Conservation (phyloP, 169 alveolate genomes). For the Perkinsus chesapeaki region DNA sequence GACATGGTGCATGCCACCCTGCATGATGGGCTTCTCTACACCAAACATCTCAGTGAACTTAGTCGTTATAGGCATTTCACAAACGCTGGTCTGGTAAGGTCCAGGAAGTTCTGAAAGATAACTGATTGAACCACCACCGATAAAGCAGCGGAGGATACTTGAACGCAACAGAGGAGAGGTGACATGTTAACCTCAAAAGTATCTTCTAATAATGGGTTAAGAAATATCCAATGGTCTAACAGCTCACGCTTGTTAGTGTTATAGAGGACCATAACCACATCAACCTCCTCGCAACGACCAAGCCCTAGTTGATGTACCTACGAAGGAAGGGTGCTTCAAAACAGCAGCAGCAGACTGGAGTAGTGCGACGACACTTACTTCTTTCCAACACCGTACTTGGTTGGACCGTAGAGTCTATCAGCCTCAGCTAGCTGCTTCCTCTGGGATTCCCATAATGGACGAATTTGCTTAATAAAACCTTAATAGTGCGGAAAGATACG, state of each 20-base stretch:
- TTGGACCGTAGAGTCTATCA: not conserved
- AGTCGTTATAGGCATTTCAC: not conserved
- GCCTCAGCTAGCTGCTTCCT: not conserved
- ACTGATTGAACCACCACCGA: not conserved
- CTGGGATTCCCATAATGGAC: not conserved
- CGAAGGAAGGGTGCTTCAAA: not conserved
- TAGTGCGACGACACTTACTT: not conserved
- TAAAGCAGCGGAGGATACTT: not conserved
- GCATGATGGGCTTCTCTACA: constrained; percentile 15
- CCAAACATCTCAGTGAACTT: constrained; percentile 9
- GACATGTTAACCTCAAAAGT: not conserved
- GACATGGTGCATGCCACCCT: constrained; percentile 12
- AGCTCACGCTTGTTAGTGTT: not conserved
- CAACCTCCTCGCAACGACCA: too few species aligned
- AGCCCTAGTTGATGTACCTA: not conserved
- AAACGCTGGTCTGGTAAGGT: not conserved
- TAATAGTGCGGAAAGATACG: not conserved
- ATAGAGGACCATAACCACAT: not conserved
- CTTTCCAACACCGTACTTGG: not conserved
- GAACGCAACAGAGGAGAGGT: not conserved
- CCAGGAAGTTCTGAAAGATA: not conserved
- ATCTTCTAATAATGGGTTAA: too few species aligned
- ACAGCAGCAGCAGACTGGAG: not conserved
- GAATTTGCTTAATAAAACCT: not conserved
- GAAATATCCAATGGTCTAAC: too few species aligned